phyloP scores from a whole-genome alignment of 176 grass and related monocot genomes.

The Triticum monococcum region DNA sequence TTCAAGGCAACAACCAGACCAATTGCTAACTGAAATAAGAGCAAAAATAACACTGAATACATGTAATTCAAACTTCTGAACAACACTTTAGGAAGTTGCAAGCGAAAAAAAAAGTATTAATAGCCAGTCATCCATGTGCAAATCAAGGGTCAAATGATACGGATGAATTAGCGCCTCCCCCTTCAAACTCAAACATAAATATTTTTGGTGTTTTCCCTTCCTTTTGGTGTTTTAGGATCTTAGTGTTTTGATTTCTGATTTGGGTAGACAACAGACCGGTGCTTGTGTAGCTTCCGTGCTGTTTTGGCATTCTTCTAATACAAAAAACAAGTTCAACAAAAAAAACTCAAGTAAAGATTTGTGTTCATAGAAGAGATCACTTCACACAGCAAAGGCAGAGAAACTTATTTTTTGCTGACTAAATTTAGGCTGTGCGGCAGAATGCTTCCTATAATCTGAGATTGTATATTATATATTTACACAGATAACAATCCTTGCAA shows the following conservation, averaged over 20 bases:
- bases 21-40: slow-evolving; percentile 72
- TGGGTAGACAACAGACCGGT: background rate
- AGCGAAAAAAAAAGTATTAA: background rate
- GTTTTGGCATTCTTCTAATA: background rate
- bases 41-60: slow-evolving; percentile 16
- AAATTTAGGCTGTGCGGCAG: background rate
- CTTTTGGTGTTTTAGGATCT: background rate
- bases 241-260: background rate
- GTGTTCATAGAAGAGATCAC: background rate
- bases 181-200: background rate
- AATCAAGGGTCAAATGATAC: background rate
- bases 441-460: background rate
- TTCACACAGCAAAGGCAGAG: background rate
- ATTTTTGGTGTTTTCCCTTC: background rate
- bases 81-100: background rate
- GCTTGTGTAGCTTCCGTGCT: background rate
- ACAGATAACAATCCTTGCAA: background rate
- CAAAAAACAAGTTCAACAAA: background rate
- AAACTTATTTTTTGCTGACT: background rate
- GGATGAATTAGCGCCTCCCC: background rate
- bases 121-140: background rate
- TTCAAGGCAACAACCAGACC: slow-evolving; percentile 88
- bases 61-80: background rate
- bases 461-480: background rate
- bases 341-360: background rate